These are phyloP conservation scores for Talaromyces sp. DNA, from an alignment of 2,329 filamentous ascomycete genomes.

Conservation along the genomic window DNA sequence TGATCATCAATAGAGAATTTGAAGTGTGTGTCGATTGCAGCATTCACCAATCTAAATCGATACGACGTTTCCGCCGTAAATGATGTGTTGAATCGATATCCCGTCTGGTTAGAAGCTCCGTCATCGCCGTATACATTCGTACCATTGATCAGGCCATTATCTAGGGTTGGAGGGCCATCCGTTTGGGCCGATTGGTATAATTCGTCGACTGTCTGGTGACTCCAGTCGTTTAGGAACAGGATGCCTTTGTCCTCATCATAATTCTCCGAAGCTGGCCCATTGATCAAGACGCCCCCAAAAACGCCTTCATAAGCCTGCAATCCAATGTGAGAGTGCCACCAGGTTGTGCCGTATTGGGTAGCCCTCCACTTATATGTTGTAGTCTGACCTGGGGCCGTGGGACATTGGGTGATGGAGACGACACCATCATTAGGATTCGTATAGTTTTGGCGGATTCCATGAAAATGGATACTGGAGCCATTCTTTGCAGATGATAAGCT, in stretches of 20 bases:
- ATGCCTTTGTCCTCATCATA: slow-evolving; percentile 33
- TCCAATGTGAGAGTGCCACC: slow-evolving; percentile 31
- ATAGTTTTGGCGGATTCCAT: slow-evolving; percentile 27
- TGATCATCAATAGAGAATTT: slow-evolving; percentile 50
- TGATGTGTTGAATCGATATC: slow-evolving; percentile 40
- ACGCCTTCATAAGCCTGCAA: slow-evolving; percentile 47
- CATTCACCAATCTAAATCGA: slow-evolving; percentile 22
- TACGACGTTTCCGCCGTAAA: slow-evolving; percentile 34
- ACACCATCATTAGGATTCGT: slow-evolving; percentile 28
- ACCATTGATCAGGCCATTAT: slow-evolving; percentile 45
- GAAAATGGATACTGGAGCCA: slow-evolving; percentile 18
- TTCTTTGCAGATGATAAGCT: background rate
- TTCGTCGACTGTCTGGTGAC: slow-evolving; percentile 19
- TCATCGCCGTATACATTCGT: slow-evolving; percentile 23
- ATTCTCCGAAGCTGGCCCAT: slow-evolving; percentile 33
- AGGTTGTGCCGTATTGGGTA: slow-evolving; percentile 29
- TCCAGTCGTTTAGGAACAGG: slow-evolving; percentile 31
- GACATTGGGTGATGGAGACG: slow-evolving; percentile 32
- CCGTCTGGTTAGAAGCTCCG: slow-evolving; percentile 21
- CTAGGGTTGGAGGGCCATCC: slow-evolving; percentile 17
- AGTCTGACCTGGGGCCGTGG: slow-evolving; percentile 26
- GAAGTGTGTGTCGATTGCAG: slow-evolving; percentile 20
- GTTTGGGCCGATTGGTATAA: slow-evolving; percentile 16
- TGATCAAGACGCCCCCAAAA: slow-evolving; percentile 51
- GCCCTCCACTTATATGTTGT: slow-evolving; percentile 34